A percentile compares a stretch with the other conserved stretches of the same genome.
Conservation (phyloP, 352 stramenopile species). For the Phytopythium vexans region DNA sequence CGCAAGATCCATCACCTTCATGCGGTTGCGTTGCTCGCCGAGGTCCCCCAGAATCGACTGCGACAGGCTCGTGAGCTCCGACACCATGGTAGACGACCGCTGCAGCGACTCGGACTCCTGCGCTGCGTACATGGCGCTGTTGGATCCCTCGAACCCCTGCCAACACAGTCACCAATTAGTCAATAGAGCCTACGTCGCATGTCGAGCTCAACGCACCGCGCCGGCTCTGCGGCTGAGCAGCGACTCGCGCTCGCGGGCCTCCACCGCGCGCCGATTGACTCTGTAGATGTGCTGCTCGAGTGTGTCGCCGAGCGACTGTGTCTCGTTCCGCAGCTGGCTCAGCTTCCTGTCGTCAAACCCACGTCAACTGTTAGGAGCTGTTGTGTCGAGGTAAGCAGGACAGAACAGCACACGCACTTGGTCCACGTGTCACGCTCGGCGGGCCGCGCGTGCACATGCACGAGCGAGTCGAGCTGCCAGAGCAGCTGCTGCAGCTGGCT, state of each 20-base stretch:
- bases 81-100: constrained; percentile 78
- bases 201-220: constrained; percentile 19
- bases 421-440: constrained; percentile 69
- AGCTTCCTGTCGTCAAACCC: constrained; percentile 35
- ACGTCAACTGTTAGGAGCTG: not conserved
- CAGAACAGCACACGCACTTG: constrained; percentile 32
- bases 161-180: not conserved
- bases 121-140: constrained; percentile 67
- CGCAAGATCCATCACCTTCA: constrained; percentile 42
- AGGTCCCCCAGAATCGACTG: constrained; percentile 74
- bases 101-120: constrained; percentile 81
- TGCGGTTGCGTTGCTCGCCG: constrained; percentile 53
- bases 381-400: not conserved
- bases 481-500: constrained; percentile 68
- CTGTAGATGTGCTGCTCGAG: constrained; percentile 80
- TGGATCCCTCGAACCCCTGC: constrained; percentile 63
- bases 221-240: constrained; percentile 61
- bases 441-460: constrained; percentile 48
- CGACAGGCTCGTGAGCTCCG: constrained; percentile 69
- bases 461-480: constrained; percentile 81
- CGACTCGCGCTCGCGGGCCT: constrained; percentile 71
- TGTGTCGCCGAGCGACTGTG: constrained; percentile 52
- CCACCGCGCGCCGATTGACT: constrained; percentile 57
- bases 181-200: not conserved
- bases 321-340: constrained; percentile 73